phyloP scores from a whole-genome alignment of 1,139 yeast genomes.

The Blastobotrys apis region DNA sequence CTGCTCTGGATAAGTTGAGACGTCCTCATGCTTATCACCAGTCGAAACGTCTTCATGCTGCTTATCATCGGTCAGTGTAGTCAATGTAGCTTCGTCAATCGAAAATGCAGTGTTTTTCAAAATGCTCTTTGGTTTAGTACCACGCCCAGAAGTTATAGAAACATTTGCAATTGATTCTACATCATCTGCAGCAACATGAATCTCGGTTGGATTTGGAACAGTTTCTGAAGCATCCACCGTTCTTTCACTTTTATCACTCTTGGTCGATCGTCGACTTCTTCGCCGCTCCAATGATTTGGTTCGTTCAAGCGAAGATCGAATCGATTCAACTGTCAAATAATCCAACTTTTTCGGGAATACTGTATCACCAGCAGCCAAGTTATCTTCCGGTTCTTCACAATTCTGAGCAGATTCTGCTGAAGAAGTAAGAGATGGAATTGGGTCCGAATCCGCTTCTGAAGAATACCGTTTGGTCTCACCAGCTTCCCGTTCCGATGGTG shows the following conservation, averaged over 20 bases:
- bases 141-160: neutral
- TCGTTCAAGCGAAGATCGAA: constrained; percentile 36
- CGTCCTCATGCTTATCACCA: neutral
- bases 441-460: constrained; percentile 12
- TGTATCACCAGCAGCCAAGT: constrained; percentile 35
- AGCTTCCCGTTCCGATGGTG: neutral
- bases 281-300: constrained; percentile 36
- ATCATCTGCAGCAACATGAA: constrained; percentile 25
- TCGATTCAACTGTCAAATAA: constrained; percentile 33
- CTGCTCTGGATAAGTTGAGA: no score
- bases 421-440: constrained; percentile 25
- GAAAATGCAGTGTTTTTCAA: constrained; percentile 18
- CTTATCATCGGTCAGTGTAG: constrained; percentile 10
- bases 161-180: constrained; percentile 18
- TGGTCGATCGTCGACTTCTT: constrained; percentile 29
- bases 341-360: constrained; percentile 38
- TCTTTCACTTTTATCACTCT: constrained; percentile 13
- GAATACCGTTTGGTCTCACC: neutral
- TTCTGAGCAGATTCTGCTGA: constrained; percentile 18
- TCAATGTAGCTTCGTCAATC: neutral
- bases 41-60: neutral
- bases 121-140: constrained; percentile 23
- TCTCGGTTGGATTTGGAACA: constrained; percentile 33
- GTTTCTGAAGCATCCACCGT: constrained; percentile 17
- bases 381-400: constrained; percentile 21